Conservation (phyloP, 768 basidiomycete genomes). For the Suillus sp. region DNA sequence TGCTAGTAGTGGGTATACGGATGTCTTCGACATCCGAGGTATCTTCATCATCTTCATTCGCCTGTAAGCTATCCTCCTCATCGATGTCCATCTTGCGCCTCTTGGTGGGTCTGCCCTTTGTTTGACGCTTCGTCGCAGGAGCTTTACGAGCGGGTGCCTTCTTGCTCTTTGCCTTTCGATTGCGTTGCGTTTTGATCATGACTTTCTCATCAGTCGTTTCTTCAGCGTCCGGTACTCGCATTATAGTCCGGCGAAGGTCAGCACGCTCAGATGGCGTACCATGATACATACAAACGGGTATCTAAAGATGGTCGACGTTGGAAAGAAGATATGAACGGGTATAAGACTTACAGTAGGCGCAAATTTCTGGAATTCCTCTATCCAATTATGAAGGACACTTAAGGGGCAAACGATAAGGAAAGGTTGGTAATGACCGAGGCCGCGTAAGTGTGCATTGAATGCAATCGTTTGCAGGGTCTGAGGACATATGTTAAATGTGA, state of each 20-base stretch:
- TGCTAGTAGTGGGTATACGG: no score
- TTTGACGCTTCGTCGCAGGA: conserved; percentile 17
- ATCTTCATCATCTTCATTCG: conserved; percentile 22
- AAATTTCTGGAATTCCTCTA: conserved; percentile 81
- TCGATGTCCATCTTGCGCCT: conserved; percentile 23
- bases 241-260: conserved; percentile 66
- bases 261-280: conserved; percentile 82
- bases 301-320: conserved; percentile 44
- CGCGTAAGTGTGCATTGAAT: conserved; percentile 88
- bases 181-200: conserved; percentile 23
- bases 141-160: conserved; percentile 12
- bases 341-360: conserved; percentile 65
- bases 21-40: no score
- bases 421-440: conserved; percentile 65
- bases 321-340: neutral
- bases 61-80: conserved; percentile 4
- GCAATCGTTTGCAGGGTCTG: conserved; percentile 95
- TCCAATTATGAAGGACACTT: conserved; percentile 92
- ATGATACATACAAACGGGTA: conserved; percentile 90
- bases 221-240: conserved; percentile 41
- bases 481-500: conserved; percentile 14
- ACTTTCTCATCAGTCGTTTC: conserved; percentile 27
- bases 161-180: conserved; percentile 24
- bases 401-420: conserved; percentile 93
- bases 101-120: conserved; percentile 18